phyloP scores from a whole-genome alignment of 2,329 filamentous ascomycete species.

The Immersiporthe knoxdaviesiana region DNA sequence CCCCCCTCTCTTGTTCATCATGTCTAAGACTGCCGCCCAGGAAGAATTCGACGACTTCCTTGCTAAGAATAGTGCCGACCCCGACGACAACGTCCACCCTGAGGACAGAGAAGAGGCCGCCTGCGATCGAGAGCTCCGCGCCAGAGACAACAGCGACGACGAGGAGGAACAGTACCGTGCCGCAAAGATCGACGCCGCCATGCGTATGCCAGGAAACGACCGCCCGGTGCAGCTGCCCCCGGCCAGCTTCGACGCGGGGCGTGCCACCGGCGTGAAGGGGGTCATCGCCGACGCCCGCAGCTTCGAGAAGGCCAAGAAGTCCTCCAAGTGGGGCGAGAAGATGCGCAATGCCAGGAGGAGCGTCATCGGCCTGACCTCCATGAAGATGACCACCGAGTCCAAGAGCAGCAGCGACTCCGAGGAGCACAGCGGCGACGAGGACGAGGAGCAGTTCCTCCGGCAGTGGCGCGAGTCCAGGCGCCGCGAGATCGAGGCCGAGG shows the following conservation, averaged over 20 bases:
- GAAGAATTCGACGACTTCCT: conserved; percentile 69
- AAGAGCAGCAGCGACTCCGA: conserved; percentile 52
- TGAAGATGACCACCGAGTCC: conserved; percentile 11
- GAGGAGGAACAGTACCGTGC: conserved; percentile 58
- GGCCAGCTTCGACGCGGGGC: conserved; percentile 65
- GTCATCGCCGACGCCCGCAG: conserved; percentile 83
- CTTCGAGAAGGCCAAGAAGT: conserved; percentile 69
- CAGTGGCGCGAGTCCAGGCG: conserved; percentile 84
- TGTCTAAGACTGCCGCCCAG: conserved; percentile 63
- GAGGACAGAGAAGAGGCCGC: conserved; percentile 58
- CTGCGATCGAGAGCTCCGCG: conserved; percentile 43
- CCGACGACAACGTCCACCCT: conserved; percentile 53
- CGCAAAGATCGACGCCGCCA: conserved; percentile 63
- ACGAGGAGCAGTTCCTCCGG: conserved; percentile 80
- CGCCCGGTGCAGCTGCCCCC: conserved; percentile 63
- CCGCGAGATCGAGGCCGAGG: conserved; percentile 72
- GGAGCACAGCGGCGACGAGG: conserved; percentile 58
- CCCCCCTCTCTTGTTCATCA: conserved; percentile 42
- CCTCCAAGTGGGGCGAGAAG: conserved; percentile 54
- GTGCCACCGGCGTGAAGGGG: conserved; percentile 81
- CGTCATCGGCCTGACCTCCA: conserved; percentile 53
- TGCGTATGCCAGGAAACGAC: conserved; percentile 64
- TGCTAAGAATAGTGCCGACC: conserved; percentile 54
- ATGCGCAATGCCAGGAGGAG: conserved; percentile 58
- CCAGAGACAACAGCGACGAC: conserved; percentile 53